A percentile compares a stretch with the other conserved stretches of the same genome.
These are phyloP conservation scores for Pulveroboletus ravenelii DNA, from an alignment of 768 basidiomycete species.

Conservation along the genomic window DNA sequence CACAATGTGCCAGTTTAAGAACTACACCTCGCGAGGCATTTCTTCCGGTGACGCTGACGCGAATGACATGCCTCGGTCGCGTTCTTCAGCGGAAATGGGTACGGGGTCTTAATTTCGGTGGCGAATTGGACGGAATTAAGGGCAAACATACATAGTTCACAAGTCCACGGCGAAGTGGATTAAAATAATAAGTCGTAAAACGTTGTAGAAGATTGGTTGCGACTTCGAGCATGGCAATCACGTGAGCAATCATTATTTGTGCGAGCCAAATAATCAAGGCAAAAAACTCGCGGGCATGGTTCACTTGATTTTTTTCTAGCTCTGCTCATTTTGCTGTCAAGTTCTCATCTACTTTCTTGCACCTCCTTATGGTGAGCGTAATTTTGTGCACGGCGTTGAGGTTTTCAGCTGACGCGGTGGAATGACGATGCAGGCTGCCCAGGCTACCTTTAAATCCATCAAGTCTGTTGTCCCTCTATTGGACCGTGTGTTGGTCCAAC, in stretches of 20 bases:
- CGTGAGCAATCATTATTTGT: constrained; percentile 18
- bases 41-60: too few species aligned
- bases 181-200: too few species aligned
- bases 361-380: constrained; percentile 26
- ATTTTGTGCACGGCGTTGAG: not conserved
- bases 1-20: too few species aligned
- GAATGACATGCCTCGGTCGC: too few species aligned
- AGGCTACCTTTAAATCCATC: constrained; percentile 95
- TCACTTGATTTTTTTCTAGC: constrained; percentile 16
- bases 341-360: constrained; percentile 3
- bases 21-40: too few species aligned
- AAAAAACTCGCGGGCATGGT: constrained; percentile 19
- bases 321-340: constrained; percentile 21
- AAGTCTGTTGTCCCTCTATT: constrained; percentile 84
- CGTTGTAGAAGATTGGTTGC: too few species aligned
- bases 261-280: constrained; percentile 21
- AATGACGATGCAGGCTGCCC: constrained; percentile 53
- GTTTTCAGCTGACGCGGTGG: not conserved
- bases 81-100: too few species aligned
- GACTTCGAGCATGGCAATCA: too few species aligned
- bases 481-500: constrained; percentile 95
- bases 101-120: too few species aligned
- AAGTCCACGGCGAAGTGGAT: too few species aligned
- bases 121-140: too few species aligned
- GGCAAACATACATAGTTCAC: too few species aligned